A percentile compares a stretch with the other conserved stretches of the same genome.
Evolutionary conservation across 1,284 basidiomycete genomes (phyloP).

Genomic region (Tylopilus sp.): DNA sequence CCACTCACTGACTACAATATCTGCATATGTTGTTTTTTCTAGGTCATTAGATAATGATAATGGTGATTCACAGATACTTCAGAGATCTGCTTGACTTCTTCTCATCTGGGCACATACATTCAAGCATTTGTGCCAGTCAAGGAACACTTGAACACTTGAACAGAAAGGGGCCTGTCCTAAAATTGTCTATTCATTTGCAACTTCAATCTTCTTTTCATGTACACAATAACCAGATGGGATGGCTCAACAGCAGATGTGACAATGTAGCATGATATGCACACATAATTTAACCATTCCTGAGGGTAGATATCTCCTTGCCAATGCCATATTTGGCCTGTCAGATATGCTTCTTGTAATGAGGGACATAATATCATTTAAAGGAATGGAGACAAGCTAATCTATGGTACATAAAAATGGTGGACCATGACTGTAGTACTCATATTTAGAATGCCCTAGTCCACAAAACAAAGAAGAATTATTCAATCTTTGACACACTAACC

Average conservation of each 20-base stretch:
- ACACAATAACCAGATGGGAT: slow-evolving; percentile 12
- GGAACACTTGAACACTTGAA: not conserved
- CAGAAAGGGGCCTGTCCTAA: slow-evolving; percentile 36
- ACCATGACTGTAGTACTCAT: not conserved
- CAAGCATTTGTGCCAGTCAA: not conserved
- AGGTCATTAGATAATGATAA: not conserved
- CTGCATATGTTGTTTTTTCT: not conserved
- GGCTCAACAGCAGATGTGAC: slow-evolving; percentile 21
- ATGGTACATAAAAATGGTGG: not conserved
- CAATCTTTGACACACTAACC: slow-evolving; percentile 41
- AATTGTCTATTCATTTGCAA: slow-evolving; percentile 38
- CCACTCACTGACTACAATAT: not conserved
- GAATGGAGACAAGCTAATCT: slow-evolving; percentile 3
- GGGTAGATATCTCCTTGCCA: not conserved
- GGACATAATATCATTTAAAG: not conserved
- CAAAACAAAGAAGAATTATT: slow-evolving; percentile 40
- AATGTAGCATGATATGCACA: slow-evolving; percentile 15
- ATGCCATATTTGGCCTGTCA: not conserved
- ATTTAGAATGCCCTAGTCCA: not conserved
- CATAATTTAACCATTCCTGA: slow-evolving; percentile 8
- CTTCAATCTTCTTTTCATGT: slow-evolving; percentile 18
- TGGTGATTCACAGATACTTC: slow-evolving; percentile 1
- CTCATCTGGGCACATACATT: slow-evolving; percentile 1
- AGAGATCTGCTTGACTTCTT: not conserved
- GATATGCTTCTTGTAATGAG: not conserved